These are phyloP conservation scores for Suillus placidus DNA, from an alignment of 768 basidiomycete species.

Conservation along the genomic window DNA sequence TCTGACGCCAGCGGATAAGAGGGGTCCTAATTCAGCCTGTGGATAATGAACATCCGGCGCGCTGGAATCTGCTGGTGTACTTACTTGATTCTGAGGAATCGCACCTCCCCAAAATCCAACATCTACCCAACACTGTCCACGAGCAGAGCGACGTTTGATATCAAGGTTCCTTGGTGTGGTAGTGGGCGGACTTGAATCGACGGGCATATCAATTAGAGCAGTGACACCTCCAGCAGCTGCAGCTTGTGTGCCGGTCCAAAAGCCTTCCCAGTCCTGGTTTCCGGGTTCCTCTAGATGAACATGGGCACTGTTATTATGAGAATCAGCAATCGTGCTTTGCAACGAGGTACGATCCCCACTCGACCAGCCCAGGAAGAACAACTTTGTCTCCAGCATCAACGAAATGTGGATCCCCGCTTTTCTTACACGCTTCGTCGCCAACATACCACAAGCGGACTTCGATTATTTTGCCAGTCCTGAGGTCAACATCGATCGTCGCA, in stretches of 20 bases:
- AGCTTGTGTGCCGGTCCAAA: constrained; percentile 89
- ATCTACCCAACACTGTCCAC: constrained; percentile 75
- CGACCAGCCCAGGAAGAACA: constrained; percentile 79
- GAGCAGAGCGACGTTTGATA: constrained; percentile 70
- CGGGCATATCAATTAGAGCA: constrained; percentile 94
- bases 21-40: constrained; percentile 72
- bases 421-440: constrained; percentile 30
- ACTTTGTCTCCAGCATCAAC: constrained; percentile 60
- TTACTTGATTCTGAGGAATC: constrained; percentile 86
- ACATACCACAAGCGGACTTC: constrained; percentile 44
- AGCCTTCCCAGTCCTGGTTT: constrained; percentile 93
- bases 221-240: constrained; percentile 93
- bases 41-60: neutral
- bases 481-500: constrained; percentile 68
- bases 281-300: constrained; percentile 96
- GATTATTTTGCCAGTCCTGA: constrained; percentile 59
- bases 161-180: constrained; percentile 79
- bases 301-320: constrained; percentile 58
- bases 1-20: constrained; percentile 80
- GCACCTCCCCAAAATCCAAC: constrained; percentile 86
- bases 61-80: constrained; percentile 14
- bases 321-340: neutral
- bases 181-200: constrained; percentile 96
- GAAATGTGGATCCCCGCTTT: constrained; percentile 34
- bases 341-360: constrained; percentile 48